A percentile compares a stretch with the other conserved stretches of the same genome.
Conservation (phyloP, 2,329 filamentous ascomycete species). For the Cucurbitaria berberidis region DNA sequence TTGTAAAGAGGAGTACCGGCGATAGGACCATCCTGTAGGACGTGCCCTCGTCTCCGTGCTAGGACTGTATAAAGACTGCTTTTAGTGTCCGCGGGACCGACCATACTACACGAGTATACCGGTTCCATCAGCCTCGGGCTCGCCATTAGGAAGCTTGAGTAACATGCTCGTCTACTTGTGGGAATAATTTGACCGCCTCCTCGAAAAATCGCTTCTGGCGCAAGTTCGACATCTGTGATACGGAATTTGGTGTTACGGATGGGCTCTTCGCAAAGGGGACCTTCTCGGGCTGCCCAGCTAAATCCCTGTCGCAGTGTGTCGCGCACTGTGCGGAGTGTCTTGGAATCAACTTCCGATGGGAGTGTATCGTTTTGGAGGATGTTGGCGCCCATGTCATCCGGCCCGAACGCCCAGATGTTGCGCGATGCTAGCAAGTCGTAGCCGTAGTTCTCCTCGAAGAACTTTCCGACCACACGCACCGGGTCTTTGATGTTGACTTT, state of each 20-base stretch:
- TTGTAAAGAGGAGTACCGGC: conserved; percentile 93
- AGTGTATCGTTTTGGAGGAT: conserved; percentile 96
- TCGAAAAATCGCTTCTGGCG: conserved; percentile 88
- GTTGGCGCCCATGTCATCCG: conserved; percentile 92
- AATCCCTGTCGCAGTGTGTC: conserved; percentile 96
- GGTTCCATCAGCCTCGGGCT: conserved; percentile 97
- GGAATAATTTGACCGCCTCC: conserved; percentile 98
- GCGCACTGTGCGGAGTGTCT: conserved; percentile 81
- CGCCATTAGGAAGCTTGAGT: conserved; percentile 96
- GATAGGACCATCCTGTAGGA: conserved; percentile 91
- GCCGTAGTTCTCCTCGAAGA: conserved; percentile 95
- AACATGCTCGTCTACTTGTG: conserved; percentile 88
- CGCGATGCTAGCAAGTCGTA: conserved; percentile 94
- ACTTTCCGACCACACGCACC: conserved; percentile 90
- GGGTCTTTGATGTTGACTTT: conserved; percentile 92
- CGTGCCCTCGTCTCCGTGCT: conserved; percentile 85
- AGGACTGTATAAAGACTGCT: conserved; percentile 91
- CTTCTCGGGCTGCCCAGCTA: conserved; percentile 94
- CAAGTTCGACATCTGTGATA: conserved; percentile 87
- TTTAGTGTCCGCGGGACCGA: conserved; percentile 87
- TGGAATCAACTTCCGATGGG: conserved; percentile 93
- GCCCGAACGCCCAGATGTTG: conserved; percentile 98
- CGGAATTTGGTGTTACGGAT: conserved; percentile 99
- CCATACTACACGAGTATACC: conserved; percentile 90
- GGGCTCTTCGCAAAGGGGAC: conserved; percentile 95